phyloP scores from a whole-genome alignment of 148 eudicot genomes.

The Spergularia bocconei region DNA sequence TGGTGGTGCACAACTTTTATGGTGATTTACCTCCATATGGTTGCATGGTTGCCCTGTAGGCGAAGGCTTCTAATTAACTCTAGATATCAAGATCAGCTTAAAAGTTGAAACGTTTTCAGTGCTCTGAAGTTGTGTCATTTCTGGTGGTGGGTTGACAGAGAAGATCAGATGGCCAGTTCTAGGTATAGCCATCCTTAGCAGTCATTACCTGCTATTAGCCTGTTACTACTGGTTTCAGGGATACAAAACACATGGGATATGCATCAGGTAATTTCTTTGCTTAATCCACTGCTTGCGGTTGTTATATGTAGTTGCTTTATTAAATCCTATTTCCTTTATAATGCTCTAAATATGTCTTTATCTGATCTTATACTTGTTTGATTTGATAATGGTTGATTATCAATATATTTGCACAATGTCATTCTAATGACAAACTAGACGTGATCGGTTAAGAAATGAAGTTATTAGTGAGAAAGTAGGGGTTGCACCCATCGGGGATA shows the following conservation, averaged over 20 bases:
- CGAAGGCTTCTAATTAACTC: not conserved
- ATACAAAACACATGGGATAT: slow-evolving; percentile 63
- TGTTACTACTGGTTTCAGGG: slow-evolving; percentile 51
- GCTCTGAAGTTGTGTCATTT: slow-evolving; percentile 3
- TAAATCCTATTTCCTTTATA: not conserved
- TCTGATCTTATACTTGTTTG: too few relatives aligned
- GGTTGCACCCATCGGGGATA: too few relatives aligned
- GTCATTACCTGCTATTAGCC: slow-evolving; percentile 61
- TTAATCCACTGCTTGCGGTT: not conserved
- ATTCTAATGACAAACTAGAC: too few relatives aligned
- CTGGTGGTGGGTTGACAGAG: slow-evolving; percentile 31
- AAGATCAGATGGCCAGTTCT: slow-evolving; percentile 67
- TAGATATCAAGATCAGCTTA: not conserved
- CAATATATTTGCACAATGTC: too few relatives aligned
- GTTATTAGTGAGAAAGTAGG: too few relatives aligned
- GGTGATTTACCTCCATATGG: too few relatives aligned
- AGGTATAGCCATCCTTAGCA: slow-evolving; percentile 57
- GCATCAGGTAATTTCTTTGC: slow-evolving; percentile 59
- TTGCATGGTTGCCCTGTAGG: too few relatives aligned
- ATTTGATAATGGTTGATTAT: too few relatives aligned
- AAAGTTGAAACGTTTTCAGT: not conserved
- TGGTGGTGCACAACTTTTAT: too few relatives aligned
- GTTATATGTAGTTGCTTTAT: too few relatives aligned
- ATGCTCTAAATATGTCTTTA: not conserved
- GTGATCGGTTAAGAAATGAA: too few relatives aligned